Conservation (phyloP, 495 filamentous ascomycete species). For the Trichocladium uniseriatum region DNA sequence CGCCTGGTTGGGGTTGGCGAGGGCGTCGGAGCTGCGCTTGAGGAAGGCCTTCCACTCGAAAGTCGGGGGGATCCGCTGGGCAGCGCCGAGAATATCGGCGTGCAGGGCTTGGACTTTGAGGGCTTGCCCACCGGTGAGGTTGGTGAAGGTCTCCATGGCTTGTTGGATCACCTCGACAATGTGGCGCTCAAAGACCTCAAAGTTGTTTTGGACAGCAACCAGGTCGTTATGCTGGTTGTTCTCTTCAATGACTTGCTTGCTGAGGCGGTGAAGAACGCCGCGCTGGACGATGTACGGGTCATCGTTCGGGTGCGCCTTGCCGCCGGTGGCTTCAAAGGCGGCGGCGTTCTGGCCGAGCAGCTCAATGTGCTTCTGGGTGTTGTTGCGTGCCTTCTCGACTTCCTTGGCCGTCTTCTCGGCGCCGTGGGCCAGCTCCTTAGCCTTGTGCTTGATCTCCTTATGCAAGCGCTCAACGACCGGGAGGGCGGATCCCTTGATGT, state of each 20-base stretch:
- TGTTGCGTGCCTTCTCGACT: conserved; percentile 77
- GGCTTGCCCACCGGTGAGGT: conserved; percentile 66
- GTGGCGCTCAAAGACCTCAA: conserved; percentile 80
- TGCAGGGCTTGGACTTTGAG: conserved; percentile 73
- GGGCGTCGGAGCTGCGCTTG: conserved; percentile 52
- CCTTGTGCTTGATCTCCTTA: conserved; percentile 91
- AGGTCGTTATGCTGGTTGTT: conserved; percentile 91
- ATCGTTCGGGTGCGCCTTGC: conserved; percentile 54
- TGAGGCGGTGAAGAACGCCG: conserved; percentile 69
- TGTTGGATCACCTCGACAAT: conserved; percentile 74
- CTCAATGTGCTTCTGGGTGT: conserved; percentile 93
- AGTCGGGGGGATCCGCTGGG: conserved; percentile 73
- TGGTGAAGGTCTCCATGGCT: conserved; percentile 69
- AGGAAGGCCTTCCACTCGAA: conserved; percentile 89
- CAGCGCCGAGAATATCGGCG: conserved; percentile 66
- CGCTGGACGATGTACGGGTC: conserved; percentile 87
- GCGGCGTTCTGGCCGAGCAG: conserved; percentile 78
- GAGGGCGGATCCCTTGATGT: conserved; percentile 69
- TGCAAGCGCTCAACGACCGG: conserved; percentile 85
- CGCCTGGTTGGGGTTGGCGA: conserved; percentile 72
- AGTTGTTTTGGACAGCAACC: conserved; percentile 78
- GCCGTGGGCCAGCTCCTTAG: conserved; percentile 76
- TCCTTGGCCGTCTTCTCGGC: conserved; percentile 80
- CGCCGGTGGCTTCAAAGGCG: conserved; percentile 58
- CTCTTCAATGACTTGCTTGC: conserved; percentile 87